phyloP scores from a whole-genome alignment of 1,284 basidiomycete species.

The Pulchroboletus neoregius region DNA sequence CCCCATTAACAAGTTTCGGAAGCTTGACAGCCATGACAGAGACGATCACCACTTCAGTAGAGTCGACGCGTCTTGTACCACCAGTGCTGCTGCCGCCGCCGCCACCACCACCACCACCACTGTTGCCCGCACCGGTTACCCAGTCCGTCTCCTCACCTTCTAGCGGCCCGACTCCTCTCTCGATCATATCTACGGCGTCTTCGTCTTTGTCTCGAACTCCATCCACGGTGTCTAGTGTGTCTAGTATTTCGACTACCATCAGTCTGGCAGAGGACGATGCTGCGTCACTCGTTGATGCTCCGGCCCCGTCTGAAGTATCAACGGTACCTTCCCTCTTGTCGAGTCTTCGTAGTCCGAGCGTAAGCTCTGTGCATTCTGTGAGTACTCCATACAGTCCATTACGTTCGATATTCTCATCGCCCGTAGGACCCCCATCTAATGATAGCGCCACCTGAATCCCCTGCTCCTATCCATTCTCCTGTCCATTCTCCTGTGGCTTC shows the following conservation, averaged over 20 bases:
- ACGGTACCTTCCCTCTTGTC: slow-evolving; percentile 58
- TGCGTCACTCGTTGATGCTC: slow-evolving; percentile 28
- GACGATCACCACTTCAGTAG: slow-evolving; percentile 31
- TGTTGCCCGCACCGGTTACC: slow-evolving; percentile 3
- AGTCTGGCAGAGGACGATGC: slow-evolving; percentile 34
- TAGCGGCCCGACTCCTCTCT: slow-evolving; percentile 28
- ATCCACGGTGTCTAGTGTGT: slow-evolving; percentile 35
- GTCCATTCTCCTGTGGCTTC: slow-evolving; percentile 36
- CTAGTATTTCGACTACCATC: slow-evolving; percentile 37
- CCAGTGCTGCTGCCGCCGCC: slow-evolving; percentile 6
- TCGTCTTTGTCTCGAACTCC: slow-evolving; percentile 40
- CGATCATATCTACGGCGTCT: slow-evolving; percentile 27
- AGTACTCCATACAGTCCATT: slow-evolving; percentile 27
- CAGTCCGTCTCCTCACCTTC: slow-evolving; percentile 27
- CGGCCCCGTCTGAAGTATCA: slow-evolving; percentile 31
- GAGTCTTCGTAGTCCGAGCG: slow-evolving; percentile 24
- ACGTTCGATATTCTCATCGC: slow-evolving; percentile 2
- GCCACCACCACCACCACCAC: not conserved
- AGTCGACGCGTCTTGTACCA: slow-evolving; percentile 12
- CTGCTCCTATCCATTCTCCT: slow-evolving; percentile 33
- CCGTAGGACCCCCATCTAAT: slow-evolving; percentile 29
- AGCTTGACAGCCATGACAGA: slow-evolving; percentile 37
- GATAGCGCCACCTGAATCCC: slow-evolving; percentile 34
- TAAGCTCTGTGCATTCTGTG: slow-evolving; percentile 32
- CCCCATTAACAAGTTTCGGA: slow-evolving; percentile 36